Conservation (phyloP, 306 rosid species). For the Vigna reflexopilosa region DNA sequence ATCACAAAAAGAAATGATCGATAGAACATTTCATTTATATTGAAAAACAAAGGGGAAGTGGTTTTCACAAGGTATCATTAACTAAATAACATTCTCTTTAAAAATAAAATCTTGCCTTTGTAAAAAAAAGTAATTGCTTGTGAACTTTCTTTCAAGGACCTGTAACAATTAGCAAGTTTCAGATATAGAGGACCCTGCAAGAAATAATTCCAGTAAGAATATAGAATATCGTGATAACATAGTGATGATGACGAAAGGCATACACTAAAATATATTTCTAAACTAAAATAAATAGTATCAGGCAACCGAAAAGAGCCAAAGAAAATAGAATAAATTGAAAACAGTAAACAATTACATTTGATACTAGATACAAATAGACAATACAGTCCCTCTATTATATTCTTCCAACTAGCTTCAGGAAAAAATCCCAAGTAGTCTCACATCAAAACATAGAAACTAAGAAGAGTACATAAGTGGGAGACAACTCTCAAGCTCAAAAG, state of each 20-base stretch:
- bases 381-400: background rate
- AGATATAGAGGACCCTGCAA: conserved; percentile 66
- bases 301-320: conserved; percentile 1
- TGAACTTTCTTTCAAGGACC: conserved; percentile 61
- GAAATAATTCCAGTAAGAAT: conserved; percentile 34
- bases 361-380: conserved; percentile 23
- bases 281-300: conserved; percentile 9
- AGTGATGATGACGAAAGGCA: conserved; percentile 5
- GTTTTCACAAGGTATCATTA: conserved; percentile 7
- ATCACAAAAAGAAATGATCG: conserved; percentile 4
- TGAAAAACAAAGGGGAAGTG: conserved; percentile 10
- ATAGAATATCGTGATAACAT: conserved; percentile 21
- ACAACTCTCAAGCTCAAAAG: no score
- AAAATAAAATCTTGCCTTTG: conserved; percentile 60
- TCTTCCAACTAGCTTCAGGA: background rate
- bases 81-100: conserved; percentile 6
- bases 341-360: background rate
- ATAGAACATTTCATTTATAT: conserved; percentile 9
- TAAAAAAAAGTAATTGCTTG: conserved; percentile 69
- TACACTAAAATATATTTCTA: background rate
- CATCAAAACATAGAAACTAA: no score
- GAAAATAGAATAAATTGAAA: conserved; percentile 14
- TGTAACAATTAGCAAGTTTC: conserved; percentile 77
- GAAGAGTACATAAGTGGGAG: no score
- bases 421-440: no score